These are phyloP conservation scores for Trametes coccinea DNA, from an alignment of 768 basidiomycete species.

Conservation along the genomic window DNA sequence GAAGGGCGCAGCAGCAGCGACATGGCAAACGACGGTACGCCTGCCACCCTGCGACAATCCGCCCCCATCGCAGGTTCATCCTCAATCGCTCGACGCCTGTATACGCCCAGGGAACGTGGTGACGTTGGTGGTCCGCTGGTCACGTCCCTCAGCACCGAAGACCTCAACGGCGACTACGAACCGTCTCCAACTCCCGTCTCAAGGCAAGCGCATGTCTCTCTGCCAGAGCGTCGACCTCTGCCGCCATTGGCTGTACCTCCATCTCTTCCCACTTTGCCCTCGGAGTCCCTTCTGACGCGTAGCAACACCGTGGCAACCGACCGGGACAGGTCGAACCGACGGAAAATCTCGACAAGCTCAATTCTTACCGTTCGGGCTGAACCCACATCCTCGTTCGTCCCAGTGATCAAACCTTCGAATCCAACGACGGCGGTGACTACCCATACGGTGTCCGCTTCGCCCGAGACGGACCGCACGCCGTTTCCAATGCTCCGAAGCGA, in stretches of 20 bases:
- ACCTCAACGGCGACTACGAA: conserved; percentile 39
- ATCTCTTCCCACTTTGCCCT: conserved; percentile 59
- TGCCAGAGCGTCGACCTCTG: conserved; percentile 44
- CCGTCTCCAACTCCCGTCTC: conserved; percentile 49
- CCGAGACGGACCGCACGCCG: conserved; percentile 25
- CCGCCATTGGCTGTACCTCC: conserved; percentile 56
- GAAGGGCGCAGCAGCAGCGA: conserved; percentile 29
- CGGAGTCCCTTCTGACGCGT: conserved; percentile 44
- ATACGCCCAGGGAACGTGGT: conserved; percentile 57
- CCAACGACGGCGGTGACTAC: conserved; percentile 68
- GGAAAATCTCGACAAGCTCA: conserved; percentile 47
- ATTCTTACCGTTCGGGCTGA: conserved; percentile 47
- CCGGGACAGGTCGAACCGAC: conserved; percentile 30
- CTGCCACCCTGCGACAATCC: conserved; percentile 22
- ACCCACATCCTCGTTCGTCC: conserved; percentile 40
- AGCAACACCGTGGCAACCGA: conserved; percentile 23
- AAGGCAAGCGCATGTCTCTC: conserved; percentile 33
- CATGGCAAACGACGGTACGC: conserved; percentile 25
- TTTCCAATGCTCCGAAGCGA: conserved; percentile 44
- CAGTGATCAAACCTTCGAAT: conserved; percentile 53
- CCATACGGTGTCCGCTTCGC: conserved; percentile 56
- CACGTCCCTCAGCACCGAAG: conserved; percentile 24
- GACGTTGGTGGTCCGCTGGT: conserved; percentile 21
- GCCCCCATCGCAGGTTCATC: conserved; percentile 25
- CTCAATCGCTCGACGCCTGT: conserved; percentile 51